phyloP scores from a whole-genome alignment of 176 grass and related monocot genomes.

The Elymus sibiricus region DNA sequence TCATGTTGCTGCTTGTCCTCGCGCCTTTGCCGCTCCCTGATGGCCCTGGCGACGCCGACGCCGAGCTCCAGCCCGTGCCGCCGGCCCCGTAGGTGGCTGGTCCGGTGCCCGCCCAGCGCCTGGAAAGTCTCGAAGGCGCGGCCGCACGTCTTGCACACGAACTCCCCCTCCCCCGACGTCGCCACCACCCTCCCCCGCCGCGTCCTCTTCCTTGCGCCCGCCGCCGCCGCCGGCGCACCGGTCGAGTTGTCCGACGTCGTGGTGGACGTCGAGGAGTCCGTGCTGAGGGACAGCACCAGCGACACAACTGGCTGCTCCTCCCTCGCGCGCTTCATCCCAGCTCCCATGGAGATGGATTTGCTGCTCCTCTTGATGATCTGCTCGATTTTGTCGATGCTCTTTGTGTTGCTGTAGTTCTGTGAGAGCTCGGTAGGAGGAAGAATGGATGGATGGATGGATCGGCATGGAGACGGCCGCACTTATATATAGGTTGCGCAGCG shows the following conservation, averaged over 20 bases:
- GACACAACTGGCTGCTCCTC: not conserved
- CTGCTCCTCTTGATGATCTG: not conserved
- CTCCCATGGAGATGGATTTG: not conserved
- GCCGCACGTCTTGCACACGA: conserved; percentile 48
- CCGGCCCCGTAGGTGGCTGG: conserved; percentile 52
- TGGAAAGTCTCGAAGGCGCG: conserved; percentile 56
- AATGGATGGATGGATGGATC: not conserved
- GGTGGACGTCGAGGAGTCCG: not conserved
- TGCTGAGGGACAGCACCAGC: not conserved
- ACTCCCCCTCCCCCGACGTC: conserved; percentile 34
- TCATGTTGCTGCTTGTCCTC: conserved; percentile 29
- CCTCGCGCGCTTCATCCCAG: not conserved
- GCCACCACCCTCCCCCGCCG: conserved; percentile 13
- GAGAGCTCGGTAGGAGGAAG: not conserved
- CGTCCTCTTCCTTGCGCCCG: not conserved
- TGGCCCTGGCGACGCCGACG: conserved; percentile 16
- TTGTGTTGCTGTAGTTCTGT: not conserved
- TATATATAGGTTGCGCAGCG: not conserved
- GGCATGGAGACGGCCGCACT: not conserved
- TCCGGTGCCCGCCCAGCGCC: conserved; percentile 54
- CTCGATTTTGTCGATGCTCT: not conserved
- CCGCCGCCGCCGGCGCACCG: no score
- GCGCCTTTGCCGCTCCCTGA: conserved; percentile 14
- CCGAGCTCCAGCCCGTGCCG: conserved; percentile 32
- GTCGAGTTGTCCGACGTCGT: not conserved